Evolutionary conservation across 2,329 filamentous ascomycete species (phyloP).

Genomic region (Lanzia echinophila): DNA sequence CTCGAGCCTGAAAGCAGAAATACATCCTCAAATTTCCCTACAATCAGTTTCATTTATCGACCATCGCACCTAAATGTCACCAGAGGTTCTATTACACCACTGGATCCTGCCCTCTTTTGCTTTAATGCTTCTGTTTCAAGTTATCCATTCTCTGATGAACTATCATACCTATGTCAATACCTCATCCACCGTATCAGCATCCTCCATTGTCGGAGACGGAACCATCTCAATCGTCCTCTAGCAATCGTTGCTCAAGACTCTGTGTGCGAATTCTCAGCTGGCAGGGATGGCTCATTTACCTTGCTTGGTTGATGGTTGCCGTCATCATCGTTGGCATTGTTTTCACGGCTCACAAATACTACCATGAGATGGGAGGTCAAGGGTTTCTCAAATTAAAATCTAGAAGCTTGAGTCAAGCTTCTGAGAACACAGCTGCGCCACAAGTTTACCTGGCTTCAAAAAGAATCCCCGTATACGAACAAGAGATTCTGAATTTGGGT

Average conservation of each 20-base stretch:
- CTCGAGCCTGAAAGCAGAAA: no score
- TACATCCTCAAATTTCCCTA: neutral
- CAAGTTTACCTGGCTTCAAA: slow-evolving; percentile 21
- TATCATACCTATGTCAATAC: slow-evolving; percentile 14
- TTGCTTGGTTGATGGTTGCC: slow-evolving; percentile 15
- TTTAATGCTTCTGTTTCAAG: slow-evolving; percentile 14
- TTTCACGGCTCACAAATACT: slow-evolving; percentile 23
- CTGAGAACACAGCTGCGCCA: neutral
- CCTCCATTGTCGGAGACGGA: slow-evolving; percentile 3
- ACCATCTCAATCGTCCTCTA: slow-evolving; percentile 16
- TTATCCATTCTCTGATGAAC: slow-evolving; percentile 5
- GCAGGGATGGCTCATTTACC: slow-evolving; percentile 14
- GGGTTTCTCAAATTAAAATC: slow-evolving; percentile 19
- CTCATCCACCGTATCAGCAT: slow-evolving; percentile 9
- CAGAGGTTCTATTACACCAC: slow-evolving; percentile 11
- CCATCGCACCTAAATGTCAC: slow-evolving; percentile 15
- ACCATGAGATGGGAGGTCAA: slow-evolving; percentile 21
- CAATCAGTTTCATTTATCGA: neutral
- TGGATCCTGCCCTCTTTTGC: slow-evolving; percentile 12
- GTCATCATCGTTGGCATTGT: slow-evolving; percentile 22
- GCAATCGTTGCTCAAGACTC: slow-evolving; percentile 2
- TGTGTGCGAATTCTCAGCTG: slow-evolving; percentile 12
- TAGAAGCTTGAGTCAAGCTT: neutral
- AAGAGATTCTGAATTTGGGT: neutral
- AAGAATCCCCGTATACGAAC: slow-evolving; percentile 6